Evolutionary conservation across 345 rosid species (phyloP).

Genomic region (Syzygium oleosum): DNA sequence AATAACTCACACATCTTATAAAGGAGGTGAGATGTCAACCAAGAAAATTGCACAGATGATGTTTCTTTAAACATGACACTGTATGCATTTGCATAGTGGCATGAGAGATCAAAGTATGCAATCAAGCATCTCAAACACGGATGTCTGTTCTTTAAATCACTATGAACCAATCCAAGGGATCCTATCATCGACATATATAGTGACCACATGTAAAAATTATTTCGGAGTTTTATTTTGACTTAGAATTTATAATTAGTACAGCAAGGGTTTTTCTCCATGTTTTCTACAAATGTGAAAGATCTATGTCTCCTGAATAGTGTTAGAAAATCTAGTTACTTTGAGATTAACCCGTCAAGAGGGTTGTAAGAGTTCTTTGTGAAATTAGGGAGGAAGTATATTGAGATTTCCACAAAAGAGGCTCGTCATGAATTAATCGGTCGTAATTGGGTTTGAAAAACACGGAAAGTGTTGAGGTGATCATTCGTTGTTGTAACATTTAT

Average conservation of each 20-base stretch:
- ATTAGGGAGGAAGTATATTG: neutral
- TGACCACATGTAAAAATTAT: neutral
- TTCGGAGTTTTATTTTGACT: neutral
- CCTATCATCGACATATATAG: neutral
- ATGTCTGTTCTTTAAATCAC: neutral
- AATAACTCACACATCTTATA: neutral
- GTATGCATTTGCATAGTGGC: neutral
- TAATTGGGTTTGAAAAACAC: neutral
- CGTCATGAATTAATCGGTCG: neutral
- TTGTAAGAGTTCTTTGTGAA: neutral
- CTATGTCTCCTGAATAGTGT: neutral
- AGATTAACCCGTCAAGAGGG: neutral
- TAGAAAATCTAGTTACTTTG: neutral
- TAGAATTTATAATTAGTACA: neutral
- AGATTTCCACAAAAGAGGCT: neutral
- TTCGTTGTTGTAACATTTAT: neutral
- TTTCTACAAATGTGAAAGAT: neutral
- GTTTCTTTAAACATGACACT: neutral
- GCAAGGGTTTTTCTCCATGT: neutral
- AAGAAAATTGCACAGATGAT: neutral
- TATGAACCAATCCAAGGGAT: neutral
- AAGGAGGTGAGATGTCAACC: neutral
- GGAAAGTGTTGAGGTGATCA: neutral
- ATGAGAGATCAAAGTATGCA: neutral
- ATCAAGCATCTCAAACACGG: neutral